A percentile compares a stretch with the other conserved stretches of the same genome.
Evolutionary conservation across 2,329 filamentous ascomycete species (phyloP).

Genomic region (Proliferodiscus dingleyae): DNA sequence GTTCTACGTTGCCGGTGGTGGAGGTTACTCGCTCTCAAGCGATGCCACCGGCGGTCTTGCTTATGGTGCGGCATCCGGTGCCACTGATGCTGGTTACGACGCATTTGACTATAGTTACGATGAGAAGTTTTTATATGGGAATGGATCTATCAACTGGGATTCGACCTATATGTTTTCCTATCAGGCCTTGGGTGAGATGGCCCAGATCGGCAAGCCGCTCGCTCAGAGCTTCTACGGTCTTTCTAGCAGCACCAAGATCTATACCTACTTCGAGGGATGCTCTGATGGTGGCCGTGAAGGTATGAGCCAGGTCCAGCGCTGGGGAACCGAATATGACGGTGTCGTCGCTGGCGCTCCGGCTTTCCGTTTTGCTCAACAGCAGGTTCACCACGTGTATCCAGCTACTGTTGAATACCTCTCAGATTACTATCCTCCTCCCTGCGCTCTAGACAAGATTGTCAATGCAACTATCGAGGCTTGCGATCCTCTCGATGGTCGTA

Average conservation of each 20-base stretch:
- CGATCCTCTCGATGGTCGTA: slow-evolving; percentile 49
- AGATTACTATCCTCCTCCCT: slow-evolving; percentile 40
- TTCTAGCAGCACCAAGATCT: slow-evolving; percentile 5
- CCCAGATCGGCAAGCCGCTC: slow-evolving; percentile 41
- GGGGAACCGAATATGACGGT: slow-evolving; percentile 39
- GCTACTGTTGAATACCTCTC: slow-evolving; percentile 35
- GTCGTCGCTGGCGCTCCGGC: slow-evolving; percentile 42
- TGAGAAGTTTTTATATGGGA: slow-evolving; percentile 37
- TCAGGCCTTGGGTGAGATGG: slow-evolving; percentile 48
- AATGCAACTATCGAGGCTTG: slow-evolving; percentile 51
- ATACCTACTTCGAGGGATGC: slow-evolving; percentile 34
- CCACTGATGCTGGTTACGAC: slow-evolving; percentile 41
- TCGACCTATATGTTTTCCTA: slow-evolving; percentile 47
- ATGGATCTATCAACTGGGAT: slow-evolving; percentile 49
- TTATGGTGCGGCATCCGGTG: slow-evolving; percentile 39
- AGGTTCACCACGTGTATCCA: slow-evolving; percentile 38
- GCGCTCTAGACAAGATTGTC: slow-evolving; percentile 45
- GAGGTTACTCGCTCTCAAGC: slow-evolving; percentile 37
- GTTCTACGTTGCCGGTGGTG: slow-evolving; percentile 42
- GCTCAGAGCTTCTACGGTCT: slow-evolving; percentile 37
- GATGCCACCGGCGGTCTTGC: slow-evolving; percentile 37
- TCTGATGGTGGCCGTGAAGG: slow-evolving; percentile 46
- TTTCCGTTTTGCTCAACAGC: slow-evolving; percentile 42
- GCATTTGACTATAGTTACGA: slow-evolving; percentile 36
- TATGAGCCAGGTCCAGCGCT: slow-evolving; percentile 40